A percentile compares a stretch with the other conserved stretches of the same genome.
Conservation (phyloP, 768 basidiomycete species). For the Galerina sulciceps region DNA sequence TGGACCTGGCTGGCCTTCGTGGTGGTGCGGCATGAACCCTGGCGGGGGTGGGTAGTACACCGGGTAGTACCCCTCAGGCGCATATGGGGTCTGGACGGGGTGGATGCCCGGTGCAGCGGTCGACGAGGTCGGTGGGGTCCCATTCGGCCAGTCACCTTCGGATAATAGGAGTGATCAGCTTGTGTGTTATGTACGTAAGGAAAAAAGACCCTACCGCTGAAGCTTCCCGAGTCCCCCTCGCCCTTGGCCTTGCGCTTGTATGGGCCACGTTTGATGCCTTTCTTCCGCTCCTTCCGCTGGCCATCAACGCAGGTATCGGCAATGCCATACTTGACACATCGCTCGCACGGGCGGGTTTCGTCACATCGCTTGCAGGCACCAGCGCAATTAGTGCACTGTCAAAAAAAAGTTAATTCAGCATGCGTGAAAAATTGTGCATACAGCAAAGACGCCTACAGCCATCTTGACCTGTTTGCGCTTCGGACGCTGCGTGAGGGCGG, state of each 20-base stretch:
- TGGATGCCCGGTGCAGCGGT: slow-evolving; percentile 34
- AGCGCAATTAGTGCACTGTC: slow-evolving; percentile 82
- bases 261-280: slow-evolving; percentile 86
- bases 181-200: background rate
- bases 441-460: slow-evolving; percentile 48
- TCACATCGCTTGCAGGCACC: slow-evolving; percentile 90
- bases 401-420: slow-evolving; percentile 1
- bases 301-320: slow-evolving; percentile 82
- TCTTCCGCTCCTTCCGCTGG: slow-evolving; percentile 91
- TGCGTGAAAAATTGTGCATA: slow-evolving; percentile 1
- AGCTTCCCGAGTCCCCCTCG: slow-evolving; percentile 22
- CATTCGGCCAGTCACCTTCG: slow-evolving; percentile 32
- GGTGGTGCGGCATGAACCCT: slow-evolving; percentile 34
- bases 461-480: slow-evolving; percentile 92
- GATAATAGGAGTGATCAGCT: background rate
- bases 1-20: slow-evolving; percentile 34
- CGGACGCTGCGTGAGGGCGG: slow-evolving; percentile 42
- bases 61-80: slow-evolving; percentile 45
- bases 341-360: slow-evolving; percentile 85
- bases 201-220: slow-evolving; percentile 18
- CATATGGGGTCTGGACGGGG: slow-evolving; percentile 33
- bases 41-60: slow-evolving; percentile 43
- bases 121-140: slow-evolving; percentile 24
- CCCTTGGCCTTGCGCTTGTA: slow-evolving; percentile 69
- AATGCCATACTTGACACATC: slow-evolving; percentile 89